Evolutionary conservation across 2,329 filamentous ascomycete genomes (phyloP), one percentile per base, ranked within the genome.

Genomic region (Cytospora piceicola): DNA sequence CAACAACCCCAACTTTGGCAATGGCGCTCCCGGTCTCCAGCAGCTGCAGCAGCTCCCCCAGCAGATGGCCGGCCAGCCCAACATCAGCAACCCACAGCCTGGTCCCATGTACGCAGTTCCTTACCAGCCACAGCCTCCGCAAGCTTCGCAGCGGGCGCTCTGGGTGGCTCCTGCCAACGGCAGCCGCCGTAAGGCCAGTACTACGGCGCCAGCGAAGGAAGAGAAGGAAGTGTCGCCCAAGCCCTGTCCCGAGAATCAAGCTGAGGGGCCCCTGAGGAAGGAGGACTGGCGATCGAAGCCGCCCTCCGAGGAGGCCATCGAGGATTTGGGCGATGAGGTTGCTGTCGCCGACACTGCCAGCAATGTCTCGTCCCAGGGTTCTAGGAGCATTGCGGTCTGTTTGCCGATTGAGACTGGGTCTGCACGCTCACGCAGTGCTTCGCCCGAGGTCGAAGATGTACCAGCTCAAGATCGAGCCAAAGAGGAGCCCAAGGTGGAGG

Each of bases 261-360:
- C 11, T 30, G 42, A 30, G 22, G 29, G 34, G 17, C 39, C 7
- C 8, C n/a, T 61, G 9, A n/a, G 7, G 29, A 52, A 63, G 32
- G 63, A 63, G n/a, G 51, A 65, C 57, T 68, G 63, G 63, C 56
- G 66, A 17, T 54, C 64, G 11, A 68, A 66, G 51, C 66, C 66
- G 12, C 51, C 55, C 7, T 58, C 66, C 4, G 63, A 68, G 27
- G 63, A 67, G 42, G 55, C 42, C 15, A 59, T 66, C 22, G 32
- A 53, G n/a, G 59, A 68, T 5, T 52, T 36, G 4, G 22, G 56
- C 22, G 54, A 59, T 8, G 62, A 64, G 20, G 62, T 29, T 8
- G 15, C 24, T 22, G 17, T 39, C 14, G 55, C 54, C 11, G 65
- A 62, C 34, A 59, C 11, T 39, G 39, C 58, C 12, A 62, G 63